Evolutionary conservation across 2,329 filamentous ascomycete species (phyloP), one percentile per base, ranked within the genome.

Genomic region (Cercospora zeina): DNA sequence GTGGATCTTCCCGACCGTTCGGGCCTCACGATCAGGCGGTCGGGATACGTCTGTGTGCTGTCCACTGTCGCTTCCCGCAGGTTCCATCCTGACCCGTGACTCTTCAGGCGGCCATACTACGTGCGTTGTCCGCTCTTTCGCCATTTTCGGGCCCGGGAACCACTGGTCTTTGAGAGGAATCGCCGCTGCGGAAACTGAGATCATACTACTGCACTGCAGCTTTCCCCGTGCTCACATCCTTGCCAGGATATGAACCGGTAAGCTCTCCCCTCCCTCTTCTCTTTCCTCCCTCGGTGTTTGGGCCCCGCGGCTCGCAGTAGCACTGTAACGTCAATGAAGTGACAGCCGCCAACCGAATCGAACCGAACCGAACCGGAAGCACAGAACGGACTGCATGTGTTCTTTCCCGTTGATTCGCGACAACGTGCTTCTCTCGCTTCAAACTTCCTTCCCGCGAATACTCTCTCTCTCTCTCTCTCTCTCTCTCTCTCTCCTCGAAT

Each of bases 261-360:
- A 16, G 21, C 21, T 13, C 19, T 45, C 39, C 16, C 16, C n/a
- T n/a, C n/a, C n/a, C n/a, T n/a, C n/a, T n/a, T n/a, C n/a, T n/a
- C n/a, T n/a, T n/a, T n/a, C n/a, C n/a, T n/a, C 6, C 24, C 42
- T 49, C 13, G 49, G n/a, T 53, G 49, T 53, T 53, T 45, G 37
- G 37, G 27, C 24, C 24, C 3, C 6, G 24, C 24, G 24, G 24
- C 37, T 33, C 24, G 24, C 55, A 47, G 55, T 49, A 34, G 55
- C 55, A 50, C 56, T 58, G 33, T 31, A 51, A 49, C 42, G 16
- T n/a, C 36, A 10, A 33, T 14, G 34, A 27, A 27, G 30, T 45
- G 24, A 39, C 37, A 58, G 54, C 42, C 42, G 42, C 14, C 42
- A 49, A 11, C 42, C 13, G 42, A 27, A n/a, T n/a, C n/a, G n/a